Evolutionary conservation across 257 asterid species (phyloP).

Genomic region (Solanum chilense): DNA sequence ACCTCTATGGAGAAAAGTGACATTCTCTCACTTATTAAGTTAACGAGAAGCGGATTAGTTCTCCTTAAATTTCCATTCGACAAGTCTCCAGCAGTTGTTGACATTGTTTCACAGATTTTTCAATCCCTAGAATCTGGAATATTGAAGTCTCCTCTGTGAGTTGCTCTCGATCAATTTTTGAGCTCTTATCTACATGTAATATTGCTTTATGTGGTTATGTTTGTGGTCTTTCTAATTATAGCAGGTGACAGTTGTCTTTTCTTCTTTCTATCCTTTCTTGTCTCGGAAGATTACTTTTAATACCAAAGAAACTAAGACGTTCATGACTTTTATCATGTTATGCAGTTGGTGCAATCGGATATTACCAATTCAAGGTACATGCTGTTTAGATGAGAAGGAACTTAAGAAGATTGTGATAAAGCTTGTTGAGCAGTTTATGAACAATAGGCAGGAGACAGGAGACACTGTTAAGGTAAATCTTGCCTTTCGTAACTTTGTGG

Average conservation of each 20-base stretch:
- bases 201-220: not conserved
- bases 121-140: conserved; percentile 23
- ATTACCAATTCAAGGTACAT: conserved; percentile 39
- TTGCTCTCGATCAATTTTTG: not conserved
- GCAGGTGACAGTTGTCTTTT: not conserved
- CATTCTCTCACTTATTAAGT: conserved; percentile 34
- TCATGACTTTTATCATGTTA: not conserved
- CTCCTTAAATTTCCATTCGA: conserved; percentile 27
- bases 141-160: conserved; percentile 29
- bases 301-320: not conserved
- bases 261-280: not conserved
- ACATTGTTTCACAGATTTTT: conserved; percentile 19
- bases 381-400: conserved; percentile 28
- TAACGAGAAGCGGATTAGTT: conserved; percentile 33
- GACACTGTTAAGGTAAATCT: conserved; percentile 25
- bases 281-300: not conserved
- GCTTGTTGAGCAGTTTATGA: conserved; percentile 25
- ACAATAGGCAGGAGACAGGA: conserved; percentile 7
- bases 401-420: conserved; percentile 12
- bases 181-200: not conserved
- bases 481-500: not conserved
- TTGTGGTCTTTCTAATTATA: not conserved
- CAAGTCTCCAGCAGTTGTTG: conserved; percentile 16
- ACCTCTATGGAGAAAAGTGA: not conserved
- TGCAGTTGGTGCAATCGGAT: conserved; percentile 48